Percentiles rank a stretch among this genome's conserved stretches.
phyloP scores from a whole-genome alignment of 2,329 filamentous ascomycete genomes.

The Sphaerulina vaccinii region DNA sequence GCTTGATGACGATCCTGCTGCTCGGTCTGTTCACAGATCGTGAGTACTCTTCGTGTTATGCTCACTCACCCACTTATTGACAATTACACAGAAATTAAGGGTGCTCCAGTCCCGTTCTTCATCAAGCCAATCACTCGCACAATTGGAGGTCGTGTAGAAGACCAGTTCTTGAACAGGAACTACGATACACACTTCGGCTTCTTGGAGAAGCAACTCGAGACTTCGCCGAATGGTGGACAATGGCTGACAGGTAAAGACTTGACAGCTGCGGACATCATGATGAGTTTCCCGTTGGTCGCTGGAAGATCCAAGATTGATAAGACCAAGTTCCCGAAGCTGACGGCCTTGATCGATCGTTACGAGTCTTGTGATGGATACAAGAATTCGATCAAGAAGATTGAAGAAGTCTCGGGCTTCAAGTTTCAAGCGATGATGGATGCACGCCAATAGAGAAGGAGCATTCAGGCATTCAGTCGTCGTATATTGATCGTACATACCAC shows the following conservation, averaged over 20 bases:
- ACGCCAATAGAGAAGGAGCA: conserved; percentile 2
- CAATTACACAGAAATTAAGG: conserved; percentile 37
- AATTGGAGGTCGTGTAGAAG: conserved; percentile 52
- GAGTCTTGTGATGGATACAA: conserved; percentile 49
- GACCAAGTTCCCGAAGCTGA: conserved; percentile 48
- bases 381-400: conserved; percentile 50
- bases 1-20: conserved; percentile 70
- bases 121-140: conserved; percentile 61
- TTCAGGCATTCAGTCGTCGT: not conserved
- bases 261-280: conserved; percentile 54
- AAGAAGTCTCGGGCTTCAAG: conserved; percentile 42
- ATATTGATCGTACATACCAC: not conserved
- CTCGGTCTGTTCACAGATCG: conserved; percentile 61
- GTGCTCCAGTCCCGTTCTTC: conserved; percentile 64
- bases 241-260: conserved; percentile 52
- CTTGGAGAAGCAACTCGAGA: conserved; percentile 51
- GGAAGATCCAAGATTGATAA: conserved; percentile 43
- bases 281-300: conserved; percentile 53
- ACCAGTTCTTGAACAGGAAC: conserved; percentile 48
- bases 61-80: not conserved
- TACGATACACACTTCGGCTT: conserved; percentile 51
- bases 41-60: conserved; percentile 37
- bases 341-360: conserved; percentile 46
- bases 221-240: conserved; percentile 48
- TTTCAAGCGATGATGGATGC: conserved; percentile 14